Evolutionary conservation across 139 green algal species (phyloP).

Genomic region (Micractinium sp.): DNA sequence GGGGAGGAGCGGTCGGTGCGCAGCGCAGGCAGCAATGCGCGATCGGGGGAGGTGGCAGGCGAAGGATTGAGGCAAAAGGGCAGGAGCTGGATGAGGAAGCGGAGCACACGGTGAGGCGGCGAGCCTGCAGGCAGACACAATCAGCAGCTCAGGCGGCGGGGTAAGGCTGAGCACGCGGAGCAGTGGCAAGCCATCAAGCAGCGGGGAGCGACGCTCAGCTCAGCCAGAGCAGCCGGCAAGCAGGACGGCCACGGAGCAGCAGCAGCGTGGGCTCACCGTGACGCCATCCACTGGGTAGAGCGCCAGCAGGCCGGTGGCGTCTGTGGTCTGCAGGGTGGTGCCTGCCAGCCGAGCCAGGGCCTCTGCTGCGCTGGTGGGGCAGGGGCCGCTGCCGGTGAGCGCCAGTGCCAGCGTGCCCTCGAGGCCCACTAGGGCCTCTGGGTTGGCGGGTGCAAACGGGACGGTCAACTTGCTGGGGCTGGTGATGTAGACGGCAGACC

Average conservation of each 20-base stretch:
- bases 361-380: slow-evolving; percentile 3
- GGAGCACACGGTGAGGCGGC: not conserved
- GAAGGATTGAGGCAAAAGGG: not conserved
- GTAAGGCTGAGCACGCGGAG: too few species aligned
- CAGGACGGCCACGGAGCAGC: not conserved
- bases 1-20: not conserved
- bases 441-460: not conserved
- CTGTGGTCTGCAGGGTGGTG: slow-evolving; percentile 3
- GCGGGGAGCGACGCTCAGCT: too few species aligned
- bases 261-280: not conserved
- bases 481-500: not conserved
- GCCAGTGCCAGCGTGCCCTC: slow-evolving; percentile 1
- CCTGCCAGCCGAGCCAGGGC: slow-evolving; percentile 2
- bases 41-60: not conserved
- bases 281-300: slow-evolving; percentile 12
- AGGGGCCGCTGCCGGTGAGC: slow-evolving; percentile 2
- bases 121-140: not conserved
- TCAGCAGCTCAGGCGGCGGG: too few species aligned
- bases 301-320: not conserved
- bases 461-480: not conserved
- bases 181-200: too few species aligned
- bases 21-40: not conserved
- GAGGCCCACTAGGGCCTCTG: not conserved
- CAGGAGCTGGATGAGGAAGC: not conserved
- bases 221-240: not conserved